Evolutionary conservation across 352 stramenopile species (phyloP), one percentile per base, ranked within the genome.

Genomic region (Thraustotheca clavata): DNA sequence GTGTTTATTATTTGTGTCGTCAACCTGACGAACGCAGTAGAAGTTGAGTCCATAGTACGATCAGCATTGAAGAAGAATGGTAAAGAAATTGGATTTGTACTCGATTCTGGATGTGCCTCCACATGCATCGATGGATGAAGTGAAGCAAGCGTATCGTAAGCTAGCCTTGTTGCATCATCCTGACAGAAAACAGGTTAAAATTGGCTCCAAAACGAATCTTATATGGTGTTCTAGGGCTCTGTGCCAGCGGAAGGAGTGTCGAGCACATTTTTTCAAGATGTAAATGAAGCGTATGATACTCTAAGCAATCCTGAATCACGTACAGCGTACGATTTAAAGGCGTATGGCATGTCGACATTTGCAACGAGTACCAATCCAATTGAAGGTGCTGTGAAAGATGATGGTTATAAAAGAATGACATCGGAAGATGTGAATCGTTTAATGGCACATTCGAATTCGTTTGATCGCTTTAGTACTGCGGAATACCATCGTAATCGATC

Each of bases 401-500:
- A 69, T 31, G 63, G 73, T 48, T 91, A 91, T 72, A 82, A 77
- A 59, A 71, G 71, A 27, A 86, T 91, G 78, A 89, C 70, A 12
- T 83, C 76, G 1, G 66, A 81, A 18, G 80, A 91, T 47, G 79
- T 91, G 26, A 73, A 91, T 70, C 62, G 83, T 31, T 87, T 91
- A 76, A 88, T 91, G 32, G 77, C 75, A 0, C 79, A 75, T 0
- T 68, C 88, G 18, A 91, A 91, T 67, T 71, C 72, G 40, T 87
- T 80, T 63, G 80, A 89, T 59, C 82, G 82, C 71, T 89, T 89
- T 60, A 87, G 80, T 22, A 91, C 82, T 18, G 82, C 82, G 16
- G 69, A 91, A 60, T 91, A 87, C 67, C 73, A 91, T 46, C 67
- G 68, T 35, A 69, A 76, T 52, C 77, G 82, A 4, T 88, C 80